These are phyloP conservation scores for Monilinia aucupariae DNA, from an alignment of 2,329 filamentous ascomycete genomes.

Conservation along the genomic window DNA sequence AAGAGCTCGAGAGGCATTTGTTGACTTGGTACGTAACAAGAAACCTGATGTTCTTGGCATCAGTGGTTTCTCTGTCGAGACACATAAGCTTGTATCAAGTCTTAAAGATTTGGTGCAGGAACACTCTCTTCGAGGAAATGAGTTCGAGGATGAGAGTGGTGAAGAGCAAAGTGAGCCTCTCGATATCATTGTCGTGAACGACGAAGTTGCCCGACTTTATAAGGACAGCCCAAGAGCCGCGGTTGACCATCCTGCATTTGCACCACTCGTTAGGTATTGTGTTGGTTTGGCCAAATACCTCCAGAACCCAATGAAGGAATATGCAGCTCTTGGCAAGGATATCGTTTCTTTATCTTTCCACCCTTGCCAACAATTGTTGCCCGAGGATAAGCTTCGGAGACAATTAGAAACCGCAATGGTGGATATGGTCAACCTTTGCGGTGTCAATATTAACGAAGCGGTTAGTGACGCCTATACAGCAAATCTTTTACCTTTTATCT, in stretches of 20 bases:
- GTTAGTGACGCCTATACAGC: conserved; percentile 75
- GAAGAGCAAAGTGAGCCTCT: conserved; percentile 73
- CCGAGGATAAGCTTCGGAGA: conserved; percentile 79
- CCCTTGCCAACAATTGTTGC: conserved; percentile 80
- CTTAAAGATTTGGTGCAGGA: conserved; percentile 73
- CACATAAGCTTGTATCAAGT: conserved; percentile 75
- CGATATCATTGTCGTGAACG: conserved; percentile 88
- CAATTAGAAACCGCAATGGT: conserved; percentile 95
- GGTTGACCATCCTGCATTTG: conserved; percentile 74
- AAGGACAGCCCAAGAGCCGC: conserved; percentile 79
- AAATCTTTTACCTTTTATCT: conserved; percentile 83
- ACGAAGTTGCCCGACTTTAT: conserved; percentile 94
- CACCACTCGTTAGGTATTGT: conserved; percentile 79
- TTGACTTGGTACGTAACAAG: conserved; percentile 71
- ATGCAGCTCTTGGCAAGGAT: conserved; percentile 85
- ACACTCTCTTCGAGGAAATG: conserved; percentile 69
- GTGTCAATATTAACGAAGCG: conserved; percentile 91
- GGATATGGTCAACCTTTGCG: conserved; percentile 95
- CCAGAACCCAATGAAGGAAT: conserved; percentile 94
- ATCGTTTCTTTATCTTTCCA: conserved; percentile 84
- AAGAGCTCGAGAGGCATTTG: conserved; percentile 62
- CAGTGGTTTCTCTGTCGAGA: conserved; percentile 83
- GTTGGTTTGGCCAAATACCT: conserved; percentile 84
- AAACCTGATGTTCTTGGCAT: conserved; percentile 87
- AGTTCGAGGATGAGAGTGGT: conserved; percentile 78